A percentile compares a stretch with the other conserved stretches of the same genome.
phyloP scores from a whole-genome alignment of 768 basidiomycete genomes.

The Phlebiopsis flavidoalba region DNA sequence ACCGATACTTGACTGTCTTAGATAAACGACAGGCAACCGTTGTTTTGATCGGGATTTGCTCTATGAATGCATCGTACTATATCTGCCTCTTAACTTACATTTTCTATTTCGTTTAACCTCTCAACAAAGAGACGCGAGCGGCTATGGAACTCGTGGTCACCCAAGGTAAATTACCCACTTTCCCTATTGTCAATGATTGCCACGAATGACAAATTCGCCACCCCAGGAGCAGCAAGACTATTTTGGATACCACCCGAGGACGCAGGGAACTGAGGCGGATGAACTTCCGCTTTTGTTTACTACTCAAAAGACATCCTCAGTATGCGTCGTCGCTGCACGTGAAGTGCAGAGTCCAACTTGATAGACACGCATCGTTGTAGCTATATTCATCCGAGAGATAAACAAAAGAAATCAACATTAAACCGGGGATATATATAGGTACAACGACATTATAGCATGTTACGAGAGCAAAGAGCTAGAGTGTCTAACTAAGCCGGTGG shows the following conservation, averaged over 20 bases:
- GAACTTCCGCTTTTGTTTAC: slow-evolving; percentile 64
- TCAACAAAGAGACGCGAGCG: slow-evolving; percentile 46
- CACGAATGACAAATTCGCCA: neutral
- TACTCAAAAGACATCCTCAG: slow-evolving; percentile 19
- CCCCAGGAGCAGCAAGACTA: slow-evolving; percentile 54
- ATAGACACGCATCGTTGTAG: neutral
- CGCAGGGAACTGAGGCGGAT: slow-evolving; percentile 51
- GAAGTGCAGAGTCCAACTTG: neutral
- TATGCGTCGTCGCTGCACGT: neutral
- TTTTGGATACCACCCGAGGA: slow-evolving; percentile 55
- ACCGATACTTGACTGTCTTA: neutral
- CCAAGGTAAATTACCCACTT: slow-evolving; percentile 30
- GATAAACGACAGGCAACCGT: slow-evolving; percentile 60
- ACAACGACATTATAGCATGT: neutral
- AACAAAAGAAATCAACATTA: neutral
- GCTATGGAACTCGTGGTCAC: slow-evolving; percentile 47
- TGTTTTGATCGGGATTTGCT: slow-evolving; percentile 46
- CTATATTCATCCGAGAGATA: neutral
- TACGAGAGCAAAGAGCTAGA: neutral
- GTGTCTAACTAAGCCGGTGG: neutral
- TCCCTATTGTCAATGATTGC: neutral
- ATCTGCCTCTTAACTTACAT: slow-evolving; percentile 44
- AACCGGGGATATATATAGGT: neutral
- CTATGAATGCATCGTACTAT: slow-evolving; percentile 50
- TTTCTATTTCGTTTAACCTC: slow-evolving; percentile 51